phyloP scores from a whole-genome alignment of 345 rosid genomes.

The Sapria himalayana region DNA sequence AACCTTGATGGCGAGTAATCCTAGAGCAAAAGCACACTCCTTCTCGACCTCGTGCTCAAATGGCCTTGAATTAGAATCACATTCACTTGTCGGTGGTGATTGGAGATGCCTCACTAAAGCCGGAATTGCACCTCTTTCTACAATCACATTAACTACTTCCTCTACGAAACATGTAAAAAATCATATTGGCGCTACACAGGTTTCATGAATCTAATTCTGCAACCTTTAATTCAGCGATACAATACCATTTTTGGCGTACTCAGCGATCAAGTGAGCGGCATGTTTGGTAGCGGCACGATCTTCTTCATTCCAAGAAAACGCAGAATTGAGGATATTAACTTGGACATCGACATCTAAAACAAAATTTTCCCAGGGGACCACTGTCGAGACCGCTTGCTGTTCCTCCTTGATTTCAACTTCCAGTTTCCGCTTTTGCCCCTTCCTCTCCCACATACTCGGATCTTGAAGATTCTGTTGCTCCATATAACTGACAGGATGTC shows the following conservation, averaged over 20 bases:
- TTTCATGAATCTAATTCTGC: too few species aligned
- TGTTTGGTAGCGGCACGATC: slow-evolving; percentile 95
- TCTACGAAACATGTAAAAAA: slow-evolving; percentile 26
- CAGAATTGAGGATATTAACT: slow-evolving; percentile 41
- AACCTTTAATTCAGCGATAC: not conserved
- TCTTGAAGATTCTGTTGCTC: slow-evolving; percentile 36
- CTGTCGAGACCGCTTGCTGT: slow-evolving; percentile 33
- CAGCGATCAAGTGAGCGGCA: slow-evolving; percentile 91
- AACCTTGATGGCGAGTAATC: slow-evolving; percentile 94
- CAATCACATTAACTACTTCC: slow-evolving; percentile 86
- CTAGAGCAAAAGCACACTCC: slow-evolving; percentile 91
- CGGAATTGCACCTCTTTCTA: slow-evolving; percentile 91
- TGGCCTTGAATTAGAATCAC: slow-evolving; percentile 30
- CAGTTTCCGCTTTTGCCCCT: slow-evolving; percentile 84
- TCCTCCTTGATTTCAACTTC: slow-evolving; percentile 45
- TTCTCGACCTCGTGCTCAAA: slow-evolving; percentile 96
- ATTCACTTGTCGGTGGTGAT: slow-evolving; percentile 45
- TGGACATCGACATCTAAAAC: slow-evolving; percentile 53
- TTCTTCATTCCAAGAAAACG: slow-evolving; percentile 71
- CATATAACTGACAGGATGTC: slow-evolving; percentile 11
- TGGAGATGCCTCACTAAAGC: slow-evolving; percentile 83
- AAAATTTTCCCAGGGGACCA: slow-evolving; percentile 19
- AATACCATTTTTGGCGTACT: slow-evolving; percentile 88
- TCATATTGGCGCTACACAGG: not conserved
- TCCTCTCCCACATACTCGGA: slow-evolving; percentile 53